These are phyloP conservation scores for Chlamydomonas applanata DNA, from an alignment of 139 green algal genomes.

Conservation along the genomic window DNA sequence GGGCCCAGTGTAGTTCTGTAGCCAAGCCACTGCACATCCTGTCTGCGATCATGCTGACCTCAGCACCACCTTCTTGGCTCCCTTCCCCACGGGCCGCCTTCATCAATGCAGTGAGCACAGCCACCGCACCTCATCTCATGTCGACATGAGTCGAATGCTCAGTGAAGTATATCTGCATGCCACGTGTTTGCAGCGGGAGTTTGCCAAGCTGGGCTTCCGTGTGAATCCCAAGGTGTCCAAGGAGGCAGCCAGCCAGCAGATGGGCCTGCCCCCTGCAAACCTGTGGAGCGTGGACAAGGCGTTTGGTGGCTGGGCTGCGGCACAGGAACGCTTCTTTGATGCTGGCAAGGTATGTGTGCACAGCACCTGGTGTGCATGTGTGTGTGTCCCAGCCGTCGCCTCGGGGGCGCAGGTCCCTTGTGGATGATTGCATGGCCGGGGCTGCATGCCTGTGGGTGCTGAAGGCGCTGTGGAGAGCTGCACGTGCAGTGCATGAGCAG, in stretches of 20 bases:
- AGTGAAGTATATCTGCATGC: neutral
- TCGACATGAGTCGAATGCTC: too few species aligned
- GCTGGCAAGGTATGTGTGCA: conserved; percentile 49
- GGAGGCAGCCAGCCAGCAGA: conserved; percentile 24
- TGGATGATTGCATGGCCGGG: conserved; percentile 62
- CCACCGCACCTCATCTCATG: too few species aligned
- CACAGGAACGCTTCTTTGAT: conserved; percentile 71
- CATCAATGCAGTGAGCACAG: too few species aligned
- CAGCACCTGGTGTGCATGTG: too few species aligned
- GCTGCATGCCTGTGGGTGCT: neutral
- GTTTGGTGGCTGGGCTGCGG: conserved; percentile 63
- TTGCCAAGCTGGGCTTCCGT: conserved; percentile 71
- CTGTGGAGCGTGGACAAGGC: conserved; percentile 65
- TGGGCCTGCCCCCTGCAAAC: conserved; percentile 22
- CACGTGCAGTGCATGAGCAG: neutral
- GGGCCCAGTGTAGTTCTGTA: too few species aligned
- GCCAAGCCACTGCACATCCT: too few species aligned
- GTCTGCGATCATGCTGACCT: too few species aligned
- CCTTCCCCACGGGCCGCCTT: too few species aligned
- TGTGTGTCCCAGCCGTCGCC: too few species aligned
- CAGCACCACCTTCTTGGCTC: too few species aligned
- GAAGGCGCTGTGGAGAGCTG: neutral
- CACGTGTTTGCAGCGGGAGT: conserved; percentile 44
- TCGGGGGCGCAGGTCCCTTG: too few species aligned
- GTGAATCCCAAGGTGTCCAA: conserved; percentile 42